Percentiles rank a stretch among this genome's conserved stretches.
These are phyloP conservation scores for Verbena officinalis DNA, from an alignment of 257 asterid species.

Conservation along the genomic window DNA sequence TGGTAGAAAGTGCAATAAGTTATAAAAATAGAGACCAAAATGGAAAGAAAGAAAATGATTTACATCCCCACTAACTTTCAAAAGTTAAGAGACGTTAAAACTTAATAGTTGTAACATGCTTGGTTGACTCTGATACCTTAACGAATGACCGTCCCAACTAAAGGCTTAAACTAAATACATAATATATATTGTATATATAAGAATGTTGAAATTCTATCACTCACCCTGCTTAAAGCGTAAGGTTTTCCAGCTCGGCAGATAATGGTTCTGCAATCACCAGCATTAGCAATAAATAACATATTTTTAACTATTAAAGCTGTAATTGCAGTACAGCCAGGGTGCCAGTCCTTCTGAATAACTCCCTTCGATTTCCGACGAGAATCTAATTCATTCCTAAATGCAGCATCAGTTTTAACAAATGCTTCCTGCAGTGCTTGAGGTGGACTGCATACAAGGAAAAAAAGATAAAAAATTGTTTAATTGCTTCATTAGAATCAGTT, in stretches of 20 bases:
- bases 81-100: no score
- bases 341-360: conserved; percentile 63
- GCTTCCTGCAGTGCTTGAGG: conserved; percentile 73
- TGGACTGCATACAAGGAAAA: conserved; percentile 72
- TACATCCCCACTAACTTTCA: no score
- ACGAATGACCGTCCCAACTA: no score
- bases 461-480: conserved; percentile 12
- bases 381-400: conserved; percentile 71
- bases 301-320: conserved; percentile 68
- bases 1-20: conserved; percentile 8
- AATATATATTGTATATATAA: neutral
- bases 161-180: no score
- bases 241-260: conserved; percentile 78
- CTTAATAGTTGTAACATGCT: no score
- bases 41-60: conserved; percentile 1
- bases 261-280: conserved; percentile 92
- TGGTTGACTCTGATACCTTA: no score
- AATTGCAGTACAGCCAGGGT: conserved; percentile 97
- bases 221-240: conserved; percentile 81
- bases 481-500: conserved; percentile 13
- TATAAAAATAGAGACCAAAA: neutral
- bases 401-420: conserved; percentile 74
- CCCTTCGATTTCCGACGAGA: conserved; percentile 57
- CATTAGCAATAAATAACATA: conserved; percentile 90
- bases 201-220: conserved; percentile 36